phyloP scores from a whole-genome alignment of 2,329 filamentous ascomycete genomes.

The Fusarium austroafricanum region DNA sequence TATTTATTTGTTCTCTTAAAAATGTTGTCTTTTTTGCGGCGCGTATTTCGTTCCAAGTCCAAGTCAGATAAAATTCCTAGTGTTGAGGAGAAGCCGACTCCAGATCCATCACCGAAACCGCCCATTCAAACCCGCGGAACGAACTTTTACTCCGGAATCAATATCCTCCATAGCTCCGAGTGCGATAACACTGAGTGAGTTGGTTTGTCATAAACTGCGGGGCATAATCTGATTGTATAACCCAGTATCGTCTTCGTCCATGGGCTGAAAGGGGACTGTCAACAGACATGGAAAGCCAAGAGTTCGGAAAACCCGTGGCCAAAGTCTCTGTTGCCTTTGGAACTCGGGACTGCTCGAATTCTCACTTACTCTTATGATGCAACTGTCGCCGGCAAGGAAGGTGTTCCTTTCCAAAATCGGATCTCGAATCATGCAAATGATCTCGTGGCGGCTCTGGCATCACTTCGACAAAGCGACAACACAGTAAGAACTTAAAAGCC shows the following conservation, averaged over 20 bases:
- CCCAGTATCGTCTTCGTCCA: slow-evolving; percentile 34
- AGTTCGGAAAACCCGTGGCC: slow-evolving; percentile 6
- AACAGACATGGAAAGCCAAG: slow-evolving; percentile 27
- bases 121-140: not conserved
- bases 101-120: not conserved
- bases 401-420: slow-evolving; percentile 9
- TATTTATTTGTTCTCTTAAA: not conserved
- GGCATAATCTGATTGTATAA: not conserved
- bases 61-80: not conserved
- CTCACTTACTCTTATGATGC: slow-evolving; percentile 37
- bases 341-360: slow-evolving; percentile 20
- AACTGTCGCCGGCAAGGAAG: not conserved
- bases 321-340: slow-evolving; percentile 3
- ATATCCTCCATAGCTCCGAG: not conserved
- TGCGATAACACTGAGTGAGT: slow-evolving; percentile 7
- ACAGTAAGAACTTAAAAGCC: not conserved
- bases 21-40: slow-evolving; percentile 10
- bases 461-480: slow-evolving; percentile 11
- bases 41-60: slow-evolving; percentile 9
- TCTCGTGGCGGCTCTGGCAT: slow-evolving; percentile 25
- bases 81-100: not conserved
- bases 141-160: slow-evolving; percentile 12
- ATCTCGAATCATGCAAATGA: slow-evolving; percentile 32
- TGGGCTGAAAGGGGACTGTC: slow-evolving; percentile 27
- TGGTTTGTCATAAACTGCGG: rapidly evolving